Evolutionary conservation across 768 basidiomycete species (phyloP), one percentile per base, ranked within the genome.

Genomic region (Cytidiella melzeri): DNA sequence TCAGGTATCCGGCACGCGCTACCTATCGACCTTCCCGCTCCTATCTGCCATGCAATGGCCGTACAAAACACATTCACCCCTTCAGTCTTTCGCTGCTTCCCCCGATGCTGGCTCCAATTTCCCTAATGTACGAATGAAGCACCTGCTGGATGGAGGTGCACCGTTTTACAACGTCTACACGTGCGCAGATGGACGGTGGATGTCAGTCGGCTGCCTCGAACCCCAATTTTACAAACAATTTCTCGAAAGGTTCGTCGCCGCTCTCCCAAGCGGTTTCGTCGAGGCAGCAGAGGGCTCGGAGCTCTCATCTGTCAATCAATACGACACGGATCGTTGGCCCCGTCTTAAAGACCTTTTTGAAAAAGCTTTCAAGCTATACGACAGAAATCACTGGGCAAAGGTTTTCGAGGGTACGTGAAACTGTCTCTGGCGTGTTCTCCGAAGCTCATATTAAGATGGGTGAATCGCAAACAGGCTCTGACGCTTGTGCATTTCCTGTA

Each of bases 1-100:
- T 30, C 54, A 92, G 88, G 86, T 91, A 15, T 81, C 87, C 10
- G 89, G 89, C 5, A 73, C 83, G 2, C 83, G 87, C 30, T 92
- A 90, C 61, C 55, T 91, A n/a, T 73, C 87, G 9, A 77, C 80
- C 1, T 91, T 81, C 53, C 81, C 87, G 3, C 72, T 91, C 13
- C 65, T 85, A 27, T 73, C 77, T 52, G 39, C 60, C 26, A 54
- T 69, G 42, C 52, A 72, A 30, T 59, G 53, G 28, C 61, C 38
- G 54, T 67, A 41, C 51, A 73, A 30, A 57, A 57, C 18, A 47
- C 56, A 13, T 3, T 41, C 44, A 2, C 28, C 39, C 4, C 26
- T 25, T 67, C 72, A 9, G 54, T 64, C 43, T 3, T 47, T 47
- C 27, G 23, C 54, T 2, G 43, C 28, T 13, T 50, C 50, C 7